Evolutionary conservation across 148 eudicot genomes (phyloP).

Genomic region (Suaeda aralocaspica): DNA sequence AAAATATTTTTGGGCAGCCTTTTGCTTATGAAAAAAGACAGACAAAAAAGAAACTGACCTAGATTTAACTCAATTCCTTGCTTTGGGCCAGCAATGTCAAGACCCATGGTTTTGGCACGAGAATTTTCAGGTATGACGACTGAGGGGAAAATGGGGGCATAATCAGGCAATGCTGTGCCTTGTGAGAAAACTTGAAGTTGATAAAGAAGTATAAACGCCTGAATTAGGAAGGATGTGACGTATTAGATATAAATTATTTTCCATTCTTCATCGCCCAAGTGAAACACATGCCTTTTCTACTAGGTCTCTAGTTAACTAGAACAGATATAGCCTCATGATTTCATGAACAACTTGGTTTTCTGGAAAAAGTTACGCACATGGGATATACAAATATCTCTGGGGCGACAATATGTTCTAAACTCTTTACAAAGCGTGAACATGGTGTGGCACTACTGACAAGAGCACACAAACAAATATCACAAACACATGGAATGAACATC

Average conservation of each 20-base stretch:
- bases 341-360: background rate
- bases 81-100: conserved; percentile 52
- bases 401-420: background rate
- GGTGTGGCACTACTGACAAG: background rate
- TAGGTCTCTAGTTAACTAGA: background rate
- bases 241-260: background rate
- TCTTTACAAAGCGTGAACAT: background rate
- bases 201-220: conserved; percentile 86
- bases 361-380: background rate
- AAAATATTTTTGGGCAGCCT: background rate
- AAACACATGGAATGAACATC: background rate
- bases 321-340: background rate
- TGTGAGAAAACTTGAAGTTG: conserved; percentile 72
- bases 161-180: conserved; percentile 76
- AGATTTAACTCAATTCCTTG: conserved; percentile 68
- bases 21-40: background rate
- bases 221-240: conserved; percentile 10
- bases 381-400: background rate
- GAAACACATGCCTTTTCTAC: background rate
- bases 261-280: background rate
- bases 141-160: conserved; percentile 50
- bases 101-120: conserved; percentile 53
- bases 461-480: background rate
- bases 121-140: conserved; percentile 47
- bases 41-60: conserved; percentile 41